Conservation (phyloP, 2,329 filamentous ascomycete genomes). For the Ceratocystis cacaofunesta region DNA sequence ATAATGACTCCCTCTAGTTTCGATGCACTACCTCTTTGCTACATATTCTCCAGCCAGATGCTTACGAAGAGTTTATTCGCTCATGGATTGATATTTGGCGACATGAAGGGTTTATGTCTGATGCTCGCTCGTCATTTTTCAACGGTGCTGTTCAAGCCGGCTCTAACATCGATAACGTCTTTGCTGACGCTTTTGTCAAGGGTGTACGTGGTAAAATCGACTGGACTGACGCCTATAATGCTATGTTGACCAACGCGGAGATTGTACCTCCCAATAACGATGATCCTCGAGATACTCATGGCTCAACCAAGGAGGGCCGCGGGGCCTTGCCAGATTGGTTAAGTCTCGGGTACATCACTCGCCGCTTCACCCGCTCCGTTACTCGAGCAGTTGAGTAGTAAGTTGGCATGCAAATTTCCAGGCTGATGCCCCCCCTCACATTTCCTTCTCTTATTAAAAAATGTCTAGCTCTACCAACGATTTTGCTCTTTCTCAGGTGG, state of each 20-base stretch:
- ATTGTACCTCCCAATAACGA: constrained; percentile 43
- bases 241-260: constrained; percentile 55
- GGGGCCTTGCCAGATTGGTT: constrained; percentile 57
- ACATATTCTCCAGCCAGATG: constrained; percentile 47
- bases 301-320: constrained; percentile 51
- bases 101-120: constrained; percentile 48
- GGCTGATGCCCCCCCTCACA: neutral
- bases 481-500: constrained; percentile 51
- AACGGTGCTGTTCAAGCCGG: constrained; percentile 57
- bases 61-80: constrained; percentile 50
- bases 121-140: constrained; percentile 51
- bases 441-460: neutral
- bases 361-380: constrained; percentile 44
- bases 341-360: constrained; percentile 48
- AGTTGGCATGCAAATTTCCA: constrained; percentile 15
- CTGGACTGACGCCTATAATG: constrained; percentile 47
- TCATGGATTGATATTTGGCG: constrained; percentile 55
- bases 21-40: constrained; percentile 50
- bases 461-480: constrained; percentile 42
- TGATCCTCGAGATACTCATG: constrained; percentile 40
- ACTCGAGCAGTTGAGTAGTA: constrained; percentile 51
- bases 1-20: constrained; percentile 27
- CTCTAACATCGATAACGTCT: constrained; percentile 55
- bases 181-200: constrained; percentile 59
- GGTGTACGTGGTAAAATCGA: constrained; percentile 46